Base-by-base conservation (phyloP, 306 rosid genomes). In the Sindora glabra region DNA sequence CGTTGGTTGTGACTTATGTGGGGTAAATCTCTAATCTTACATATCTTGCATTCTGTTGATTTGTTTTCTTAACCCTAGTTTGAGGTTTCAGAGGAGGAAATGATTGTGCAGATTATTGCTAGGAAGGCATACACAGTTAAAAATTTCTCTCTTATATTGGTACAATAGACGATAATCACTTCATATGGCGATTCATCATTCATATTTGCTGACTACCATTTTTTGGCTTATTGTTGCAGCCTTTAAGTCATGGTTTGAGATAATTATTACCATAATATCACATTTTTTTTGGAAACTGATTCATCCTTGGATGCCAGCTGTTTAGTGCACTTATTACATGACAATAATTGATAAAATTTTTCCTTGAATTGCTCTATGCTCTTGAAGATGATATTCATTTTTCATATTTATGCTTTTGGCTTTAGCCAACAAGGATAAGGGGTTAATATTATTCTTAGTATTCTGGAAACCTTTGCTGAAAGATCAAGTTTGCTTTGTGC, bases 1-100 rank as follows among this genome's bases (percentile, higher is more conserved):
- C 44, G 67, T 47, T 75, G 96, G 97, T 22, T 87, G 97, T 51
- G 97, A 91, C 73, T 81, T 58, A 73, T 91, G 97, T 12, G 96
- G 97, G 96, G 96, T 91, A 83, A 75, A 56, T 27, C 62, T 65
- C 67, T 56, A 40, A 59, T 62, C 56, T 38, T 19, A 21, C 22
- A 62, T 59, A 69, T 65, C 54, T 24, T 63, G 48, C 46, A 39
- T 17, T 14, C 24, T 36, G 5, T 40, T 67, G 18, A 14, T 54
- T 23, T 15, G 33, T 33, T 42, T 59, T 50, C 56, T 56, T 19
- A 25, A 48, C n/a, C 26, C 18, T 12, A 11, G 45, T 32, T 29
- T 14, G 34, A 17, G 36, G 52, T 55, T 29, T 11, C 60, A 29
- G 22, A 38, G 32, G 56, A 49, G 65, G 53, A 72, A 57, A 37